Conservation (phyloP, 2,329 filamentous ascomycete species). For the Venturia aucupariae region DNA sequence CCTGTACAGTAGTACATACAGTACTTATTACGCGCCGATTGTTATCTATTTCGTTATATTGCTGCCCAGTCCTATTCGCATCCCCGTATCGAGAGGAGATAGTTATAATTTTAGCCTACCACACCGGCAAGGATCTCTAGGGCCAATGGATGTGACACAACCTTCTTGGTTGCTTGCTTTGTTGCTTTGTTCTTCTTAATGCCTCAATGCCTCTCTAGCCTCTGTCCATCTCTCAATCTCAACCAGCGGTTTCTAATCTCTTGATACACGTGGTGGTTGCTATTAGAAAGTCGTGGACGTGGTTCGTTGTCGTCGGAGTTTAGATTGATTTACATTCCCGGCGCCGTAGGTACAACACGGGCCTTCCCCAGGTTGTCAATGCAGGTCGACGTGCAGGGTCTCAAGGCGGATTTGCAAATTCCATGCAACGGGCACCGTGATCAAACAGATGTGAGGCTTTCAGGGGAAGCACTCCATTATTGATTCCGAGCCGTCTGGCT, state of each 20-base stretch:
- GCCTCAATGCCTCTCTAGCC: not conserved
- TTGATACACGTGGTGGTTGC: not conserved
- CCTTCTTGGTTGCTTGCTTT: not conserved
- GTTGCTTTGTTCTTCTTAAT: too few relatives aligned
- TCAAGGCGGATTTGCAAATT: not conserved
- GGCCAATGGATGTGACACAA: not conserved
- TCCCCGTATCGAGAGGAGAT: not conserved
- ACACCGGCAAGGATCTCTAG: not conserved
- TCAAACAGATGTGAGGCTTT: not conserved
- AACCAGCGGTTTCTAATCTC: not conserved
- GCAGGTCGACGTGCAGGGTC: constrained; percentile 5
- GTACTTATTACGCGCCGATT: not conserved
- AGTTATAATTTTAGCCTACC: not conserved
- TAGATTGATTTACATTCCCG: not conserved
- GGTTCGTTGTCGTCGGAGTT: not conserved
- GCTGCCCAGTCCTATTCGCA: not conserved
- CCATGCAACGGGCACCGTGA: constrained; percentile 3
- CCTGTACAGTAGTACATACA: too few relatives aligned
- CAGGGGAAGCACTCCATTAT: not conserved
- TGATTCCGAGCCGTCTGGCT: not conserved
- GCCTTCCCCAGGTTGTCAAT: too few relatives aligned
- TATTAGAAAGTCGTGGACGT: not conserved
- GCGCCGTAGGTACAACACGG: not conserved
- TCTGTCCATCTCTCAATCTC: not conserved
- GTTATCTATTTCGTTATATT: not conserved